Percentiles rank a stretch among this genome's conserved stretches.
phyloP scores from a whole-genome alignment of 1,284 basidiomycete species.

The Irpex sp. region DNA sequence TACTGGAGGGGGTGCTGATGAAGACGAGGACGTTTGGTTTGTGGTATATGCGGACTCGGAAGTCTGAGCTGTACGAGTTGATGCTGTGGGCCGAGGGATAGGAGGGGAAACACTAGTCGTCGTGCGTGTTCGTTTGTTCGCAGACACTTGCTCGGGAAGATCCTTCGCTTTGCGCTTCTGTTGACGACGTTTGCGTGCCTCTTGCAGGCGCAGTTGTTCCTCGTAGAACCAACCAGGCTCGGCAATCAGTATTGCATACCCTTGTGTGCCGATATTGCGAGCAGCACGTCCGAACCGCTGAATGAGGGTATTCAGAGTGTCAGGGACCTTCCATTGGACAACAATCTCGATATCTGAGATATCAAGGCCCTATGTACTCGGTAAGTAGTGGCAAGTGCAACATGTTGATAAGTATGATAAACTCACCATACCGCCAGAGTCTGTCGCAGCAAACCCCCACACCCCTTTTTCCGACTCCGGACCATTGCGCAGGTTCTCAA shows the following conservation, averaged over 20 bases:
- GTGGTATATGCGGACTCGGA: too few species aligned
- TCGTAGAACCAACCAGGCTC: constrained; percentile 3
- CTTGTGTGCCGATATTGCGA: constrained; percentile 4
- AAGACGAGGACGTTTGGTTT: too few species aligned
- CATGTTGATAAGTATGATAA: too few species aligned
- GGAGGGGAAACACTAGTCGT: background rate
- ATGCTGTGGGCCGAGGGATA: background rate
- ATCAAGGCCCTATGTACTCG: constrained; percentile 25
- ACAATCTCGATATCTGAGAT: constrained; percentile 26
- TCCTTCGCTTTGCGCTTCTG: background rate
- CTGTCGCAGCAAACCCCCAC: too few species aligned
- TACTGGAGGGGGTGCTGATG: too few species aligned
- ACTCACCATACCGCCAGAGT: too few species aligned
- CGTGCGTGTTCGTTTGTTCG: background rate
- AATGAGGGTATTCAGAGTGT: constrained; percentile 8
- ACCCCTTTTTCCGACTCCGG: too few species aligned
- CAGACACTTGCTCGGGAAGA: background rate
- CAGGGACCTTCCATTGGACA: constrained; percentile 24
- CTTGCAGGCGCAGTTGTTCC: background rate
- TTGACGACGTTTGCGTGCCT: background rate
- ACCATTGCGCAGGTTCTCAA: too few species aligned
- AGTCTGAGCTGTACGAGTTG: too few species aligned
- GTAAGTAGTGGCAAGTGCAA: too few species aligned
- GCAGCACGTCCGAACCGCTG: constrained; percentile 17
- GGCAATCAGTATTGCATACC: constrained; percentile 12